These are phyloP conservation scores for Pecoramyces ruminantium DNA, from an alignment of 192 early-diverging fungal species.

Conservation along the genomic window DNA sequence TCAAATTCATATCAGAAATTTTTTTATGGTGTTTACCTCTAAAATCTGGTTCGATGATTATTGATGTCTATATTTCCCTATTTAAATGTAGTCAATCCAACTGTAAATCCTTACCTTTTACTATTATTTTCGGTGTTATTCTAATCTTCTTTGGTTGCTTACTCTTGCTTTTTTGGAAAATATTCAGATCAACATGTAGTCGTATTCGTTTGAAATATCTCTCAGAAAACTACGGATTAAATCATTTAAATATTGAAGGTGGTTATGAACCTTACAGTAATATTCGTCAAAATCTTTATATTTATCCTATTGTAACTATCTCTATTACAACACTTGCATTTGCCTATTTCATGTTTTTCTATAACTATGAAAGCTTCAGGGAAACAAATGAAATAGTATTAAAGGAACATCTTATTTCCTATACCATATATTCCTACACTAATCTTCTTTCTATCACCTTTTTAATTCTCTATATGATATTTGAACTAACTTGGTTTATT, in stretches of 20 bases:
- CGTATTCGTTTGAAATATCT: background rate
- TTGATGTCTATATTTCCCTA: background rate
- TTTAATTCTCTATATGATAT: background rate
- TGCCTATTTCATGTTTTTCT: background rate
- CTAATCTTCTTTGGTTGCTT: background rate
- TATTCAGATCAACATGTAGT: background rate
- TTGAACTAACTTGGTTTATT: background rate
- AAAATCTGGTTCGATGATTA: background rate
- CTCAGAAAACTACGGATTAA: background rate
- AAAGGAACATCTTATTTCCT: background rate
- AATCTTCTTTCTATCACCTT: background rate
- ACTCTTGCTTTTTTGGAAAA: background rate
- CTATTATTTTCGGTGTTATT: background rate
- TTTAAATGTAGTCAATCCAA: background rate
- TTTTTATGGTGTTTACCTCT: background rate
- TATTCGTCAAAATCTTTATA: background rate
- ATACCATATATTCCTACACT: background rate
- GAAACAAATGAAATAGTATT: background rate
- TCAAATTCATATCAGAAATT: background rate
- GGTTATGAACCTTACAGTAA: background rate
- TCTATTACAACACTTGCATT: background rate
- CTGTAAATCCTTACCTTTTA: background rate
- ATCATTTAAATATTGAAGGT: background rate
- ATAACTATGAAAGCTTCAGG: background rate
- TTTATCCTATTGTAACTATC: background rate